Conservation (phyloP, 257 asterid genomes). For the Solanum virginianum region DNA sequence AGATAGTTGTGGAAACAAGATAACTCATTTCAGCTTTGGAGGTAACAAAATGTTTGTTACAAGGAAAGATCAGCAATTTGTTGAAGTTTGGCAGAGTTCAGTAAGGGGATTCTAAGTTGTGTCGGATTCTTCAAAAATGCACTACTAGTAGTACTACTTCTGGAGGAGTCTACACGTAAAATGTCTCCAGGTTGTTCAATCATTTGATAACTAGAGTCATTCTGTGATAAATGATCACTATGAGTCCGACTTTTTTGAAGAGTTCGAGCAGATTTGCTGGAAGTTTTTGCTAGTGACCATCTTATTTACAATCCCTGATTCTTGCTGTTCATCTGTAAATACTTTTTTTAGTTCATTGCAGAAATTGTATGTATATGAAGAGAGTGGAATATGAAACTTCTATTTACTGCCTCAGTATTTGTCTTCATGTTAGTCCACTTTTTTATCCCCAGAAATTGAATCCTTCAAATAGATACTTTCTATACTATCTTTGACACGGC, state of each 20-base stretch:
- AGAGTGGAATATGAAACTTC: neutral
- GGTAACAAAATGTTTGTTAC: conserved; percentile 81
- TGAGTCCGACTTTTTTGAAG: neutral
- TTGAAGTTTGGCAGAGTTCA: conserved; percentile 79
- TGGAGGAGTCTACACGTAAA: neutral
- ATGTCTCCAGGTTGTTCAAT: neutral
- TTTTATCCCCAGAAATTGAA: neutral
- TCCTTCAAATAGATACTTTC: no score
- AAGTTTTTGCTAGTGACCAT: neutral
- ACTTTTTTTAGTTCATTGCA: neutral
- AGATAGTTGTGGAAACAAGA: conserved; percentile 49
- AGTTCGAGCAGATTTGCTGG: neutral
- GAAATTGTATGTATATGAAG: neutral
- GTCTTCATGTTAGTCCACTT: neutral
- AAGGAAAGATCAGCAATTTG: conserved; percentile 54
- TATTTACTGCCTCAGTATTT: neutral
- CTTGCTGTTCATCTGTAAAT: neutral
- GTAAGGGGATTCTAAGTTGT: conserved; percentile 15
- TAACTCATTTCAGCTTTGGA: conserved; percentile 53
- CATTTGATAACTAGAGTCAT: neutral
- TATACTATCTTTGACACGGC: neutral
- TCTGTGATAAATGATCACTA: neutral
- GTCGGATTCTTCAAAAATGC: neutral
- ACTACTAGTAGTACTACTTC: neutral
- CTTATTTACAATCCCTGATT: neutral